Evolutionary conservation across 176 grass and related monocot species (phyloP).

Genomic region (Phoenix dactylifera): DNA sequence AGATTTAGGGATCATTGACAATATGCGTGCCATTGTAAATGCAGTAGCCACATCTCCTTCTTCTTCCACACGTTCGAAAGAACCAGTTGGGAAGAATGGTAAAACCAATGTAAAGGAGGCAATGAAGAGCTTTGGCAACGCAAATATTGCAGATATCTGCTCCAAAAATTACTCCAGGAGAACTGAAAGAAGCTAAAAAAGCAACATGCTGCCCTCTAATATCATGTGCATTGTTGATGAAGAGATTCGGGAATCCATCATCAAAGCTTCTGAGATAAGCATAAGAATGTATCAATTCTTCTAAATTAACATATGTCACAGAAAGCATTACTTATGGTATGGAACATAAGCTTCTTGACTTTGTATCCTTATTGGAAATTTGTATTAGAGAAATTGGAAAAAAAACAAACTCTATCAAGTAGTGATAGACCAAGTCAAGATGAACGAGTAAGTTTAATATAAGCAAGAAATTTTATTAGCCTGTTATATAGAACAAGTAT

Average conservation of each 20-base stretch:
- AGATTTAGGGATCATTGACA: constrained; percentile 88
- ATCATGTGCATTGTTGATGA: constrained; percentile 71
- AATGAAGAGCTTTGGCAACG: constrained; percentile 74
- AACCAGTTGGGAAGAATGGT: constrained; percentile 94
- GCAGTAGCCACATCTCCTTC: constrained; percentile 90
- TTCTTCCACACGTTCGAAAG: constrained; percentile 90
- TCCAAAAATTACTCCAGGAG: constrained; percentile 90
- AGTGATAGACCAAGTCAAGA: too few relatives aligned
- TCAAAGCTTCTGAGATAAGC: constrained; percentile 61
- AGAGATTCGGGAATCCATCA: constrained; percentile 85
- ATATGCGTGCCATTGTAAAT: constrained; percentile 81
- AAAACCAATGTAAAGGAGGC: constrained; percentile 81
- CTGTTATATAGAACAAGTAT: too few relatives aligned
- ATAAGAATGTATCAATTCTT: not conserved
- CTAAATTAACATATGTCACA: too few relatives aligned
- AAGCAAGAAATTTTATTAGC: too few relatives aligned
- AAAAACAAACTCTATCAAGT: too few relatives aligned
- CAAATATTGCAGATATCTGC: constrained; percentile 87
- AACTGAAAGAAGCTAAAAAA: constrained; percentile 90
- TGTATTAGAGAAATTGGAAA: too few relatives aligned
- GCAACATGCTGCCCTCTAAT: constrained; percentile 84
- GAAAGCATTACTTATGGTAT: too few relatives aligned
- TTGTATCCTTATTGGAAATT: too few relatives aligned
- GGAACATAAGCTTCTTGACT: too few relatives aligned
- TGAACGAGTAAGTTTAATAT: too few relatives aligned